Percentiles rank a stretch among this genome's conserved stretches.
Conservation (phyloP, 768 basidiomycete genomes). For the Russula emetica region DNA sequence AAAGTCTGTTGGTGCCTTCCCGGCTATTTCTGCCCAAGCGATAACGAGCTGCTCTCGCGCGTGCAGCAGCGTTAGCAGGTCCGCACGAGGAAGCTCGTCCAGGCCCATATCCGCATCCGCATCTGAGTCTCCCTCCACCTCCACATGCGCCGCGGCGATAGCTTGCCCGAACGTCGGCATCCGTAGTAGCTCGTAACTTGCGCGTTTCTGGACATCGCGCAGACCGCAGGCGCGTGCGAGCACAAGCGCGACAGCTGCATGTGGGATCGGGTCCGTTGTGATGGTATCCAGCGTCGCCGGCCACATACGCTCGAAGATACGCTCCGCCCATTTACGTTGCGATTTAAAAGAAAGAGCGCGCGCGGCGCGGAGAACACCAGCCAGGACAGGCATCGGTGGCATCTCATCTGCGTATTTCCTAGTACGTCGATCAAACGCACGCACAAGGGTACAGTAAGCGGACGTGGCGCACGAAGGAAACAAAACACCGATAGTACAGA, state of each 20-base stretch:
- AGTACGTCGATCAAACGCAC: constrained; percentile 12
- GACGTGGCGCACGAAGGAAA: background rate
- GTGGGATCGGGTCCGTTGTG: constrained; percentile 21
- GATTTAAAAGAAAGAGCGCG: constrained; percentile 35
- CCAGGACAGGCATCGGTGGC: constrained; percentile 34
- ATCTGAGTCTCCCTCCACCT: background rate
- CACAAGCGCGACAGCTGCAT: constrained; percentile 34
- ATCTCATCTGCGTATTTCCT: constrained; percentile 31
- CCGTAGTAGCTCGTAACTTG: constrained; percentile 42
- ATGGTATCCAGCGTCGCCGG: constrained; percentile 30
- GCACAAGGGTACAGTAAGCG: background rate
- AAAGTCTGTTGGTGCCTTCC: constrained; percentile 27
- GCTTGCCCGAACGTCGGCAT: constrained; percentile 33
- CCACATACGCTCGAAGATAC: constrained; percentile 36
- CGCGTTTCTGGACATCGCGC: constrained; percentile 35
- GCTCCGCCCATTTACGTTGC: constrained; percentile 33
- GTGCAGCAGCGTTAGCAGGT: constrained; percentile 29
- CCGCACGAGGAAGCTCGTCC: constrained; percentile 19
- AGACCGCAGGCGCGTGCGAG: constrained; percentile 34
- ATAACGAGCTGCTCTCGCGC: constrained; percentile 29
- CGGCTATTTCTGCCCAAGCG: constrained; percentile 28
- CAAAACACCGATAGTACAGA: background rate
- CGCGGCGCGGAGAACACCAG: constrained; percentile 38
- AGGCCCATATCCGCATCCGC: background rate
- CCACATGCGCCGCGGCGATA: constrained; percentile 6